Percentiles rank a stretch among this genome's conserved stretches.
Conservation (phyloP, 352 stramenopile species). For the Pythium rhizo-oryzae region DNA sequence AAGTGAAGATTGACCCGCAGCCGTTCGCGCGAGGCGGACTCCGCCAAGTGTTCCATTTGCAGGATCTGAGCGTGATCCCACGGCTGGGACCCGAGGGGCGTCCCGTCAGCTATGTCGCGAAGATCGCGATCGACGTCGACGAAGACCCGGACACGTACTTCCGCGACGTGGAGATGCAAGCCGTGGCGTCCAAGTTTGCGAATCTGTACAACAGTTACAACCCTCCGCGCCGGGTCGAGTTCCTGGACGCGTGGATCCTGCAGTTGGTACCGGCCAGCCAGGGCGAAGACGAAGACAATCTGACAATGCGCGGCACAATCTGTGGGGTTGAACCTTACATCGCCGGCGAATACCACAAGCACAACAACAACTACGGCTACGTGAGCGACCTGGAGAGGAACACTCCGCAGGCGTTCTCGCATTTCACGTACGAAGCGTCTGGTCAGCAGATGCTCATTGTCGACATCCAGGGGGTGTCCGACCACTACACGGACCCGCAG, state of each 20-base stretch:
- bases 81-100: constrained; percentile 16
- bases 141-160: constrained; percentile 87
- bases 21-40: constrained; percentile 65
- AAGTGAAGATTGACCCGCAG: constrained; percentile 73
- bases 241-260: constrained; percentile 76
- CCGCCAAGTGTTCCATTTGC: constrained; percentile 71
- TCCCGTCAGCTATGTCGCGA: constrained; percentile 62
- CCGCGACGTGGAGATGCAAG: constrained; percentile 86
- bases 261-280: constrained; percentile 52
- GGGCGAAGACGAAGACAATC: constrained; percentile 39
- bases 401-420: constrained; percentile 89
- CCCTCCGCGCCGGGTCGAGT: constrained; percentile 73
- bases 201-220: constrained; percentile 85
- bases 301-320: constrained; percentile 68
- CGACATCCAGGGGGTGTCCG: constrained; percentile 93
- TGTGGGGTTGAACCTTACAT: constrained; percentile 83
- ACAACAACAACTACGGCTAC: constrained; percentile 87
- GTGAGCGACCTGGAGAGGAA: constrained; percentile 79
- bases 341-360: constrained; percentile 79
- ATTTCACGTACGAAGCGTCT: constrained; percentile 92
- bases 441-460: constrained; percentile 91
- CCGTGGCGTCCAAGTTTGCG: constrained; percentile 77
- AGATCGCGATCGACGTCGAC: constrained; percentile 78
- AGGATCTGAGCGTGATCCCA: constrained; percentile 55
- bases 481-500: constrained; percentile 96